Conservation (phyloP, 164 flowering plant species). For the Amborella trichopoda region DNA sequence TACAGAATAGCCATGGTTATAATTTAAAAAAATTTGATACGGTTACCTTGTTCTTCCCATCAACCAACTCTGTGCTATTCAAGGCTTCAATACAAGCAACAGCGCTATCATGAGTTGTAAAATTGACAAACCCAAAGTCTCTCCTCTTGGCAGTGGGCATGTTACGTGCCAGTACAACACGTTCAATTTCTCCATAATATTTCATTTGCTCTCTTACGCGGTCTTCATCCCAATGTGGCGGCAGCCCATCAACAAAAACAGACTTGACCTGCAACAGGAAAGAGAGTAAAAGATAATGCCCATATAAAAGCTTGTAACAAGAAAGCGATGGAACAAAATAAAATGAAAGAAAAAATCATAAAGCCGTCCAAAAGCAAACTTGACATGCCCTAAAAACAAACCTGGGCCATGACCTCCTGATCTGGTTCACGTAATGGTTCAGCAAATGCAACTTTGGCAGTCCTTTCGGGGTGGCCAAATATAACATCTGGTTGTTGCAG, state of each 20-base stretch:
- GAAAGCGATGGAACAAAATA: too few relatives aligned
- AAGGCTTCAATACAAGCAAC: slow-evolving; percentile 46
- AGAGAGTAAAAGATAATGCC: background rate
- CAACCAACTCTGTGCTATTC: slow-evolving; percentile 36
- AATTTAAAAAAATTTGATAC: too few relatives aligned
- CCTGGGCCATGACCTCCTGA: slow-evolving; percentile 63
- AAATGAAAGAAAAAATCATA: too few relatives aligned
- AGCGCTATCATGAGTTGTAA: slow-evolving; percentile 55
- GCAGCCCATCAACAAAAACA: slow-evolving; percentile 69
- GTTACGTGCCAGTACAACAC: slow-evolving; percentile 58
- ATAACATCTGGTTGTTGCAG: slow-evolving; percentile 72
- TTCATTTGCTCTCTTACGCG: slow-evolving; percentile 45
- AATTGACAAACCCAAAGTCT: slow-evolving; percentile 83
- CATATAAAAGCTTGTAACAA: too few relatives aligned
- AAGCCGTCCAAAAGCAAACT: too few relatives aligned
- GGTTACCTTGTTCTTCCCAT: slow-evolving; percentile 64
- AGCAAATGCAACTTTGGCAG: slow-evolving; percentile 81
- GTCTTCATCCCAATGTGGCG: slow-evolving; percentile 68
- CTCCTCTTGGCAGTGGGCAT: slow-evolving; percentile 76
- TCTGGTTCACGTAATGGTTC: slow-evolving; percentile 78
- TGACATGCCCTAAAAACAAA: too few relatives aligned
- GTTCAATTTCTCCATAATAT: slow-evolving; percentile 51
- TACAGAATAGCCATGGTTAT: too few relatives aligned
- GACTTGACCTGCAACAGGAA: slow-evolving; percentile 33
- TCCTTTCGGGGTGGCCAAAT: slow-evolving; percentile 73